phyloP scores from a whole-genome alignment of 345 rosid genomes.

The Citrus medica region DNA sequence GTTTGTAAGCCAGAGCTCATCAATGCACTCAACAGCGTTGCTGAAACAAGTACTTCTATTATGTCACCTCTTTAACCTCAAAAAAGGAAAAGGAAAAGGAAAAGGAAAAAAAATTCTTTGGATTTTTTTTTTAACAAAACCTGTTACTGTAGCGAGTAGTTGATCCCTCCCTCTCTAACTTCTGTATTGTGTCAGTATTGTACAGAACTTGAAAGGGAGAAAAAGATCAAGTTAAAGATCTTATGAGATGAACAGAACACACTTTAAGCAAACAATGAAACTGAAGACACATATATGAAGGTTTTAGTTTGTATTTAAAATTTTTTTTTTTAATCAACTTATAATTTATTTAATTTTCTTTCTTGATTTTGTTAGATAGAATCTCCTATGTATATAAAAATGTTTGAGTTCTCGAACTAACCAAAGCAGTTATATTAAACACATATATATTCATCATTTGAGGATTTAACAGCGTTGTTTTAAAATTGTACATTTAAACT shows the following conservation, averaged over 20 bases:
- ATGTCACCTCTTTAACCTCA: not conserved
- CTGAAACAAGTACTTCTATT: not conserved
- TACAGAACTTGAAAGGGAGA: conserved; percentile 15
- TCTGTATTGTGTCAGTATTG: conserved; percentile 21
- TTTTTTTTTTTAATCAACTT: not conserved
- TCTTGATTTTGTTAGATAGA: not conserved
- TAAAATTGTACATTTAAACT: no score
- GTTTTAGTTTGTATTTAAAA: not conserved
- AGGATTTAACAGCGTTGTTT: no score
- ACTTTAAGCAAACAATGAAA: not conserved
- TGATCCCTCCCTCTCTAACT: conserved; percentile 11
- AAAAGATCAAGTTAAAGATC: conserved; percentile 6
- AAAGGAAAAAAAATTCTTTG: not conserved
- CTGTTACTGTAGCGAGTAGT: conserved; percentile 4
- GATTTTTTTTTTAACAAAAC: not conserved
- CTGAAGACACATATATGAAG: not conserved
- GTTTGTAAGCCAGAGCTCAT: conserved; percentile 25
- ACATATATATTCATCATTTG: no score
- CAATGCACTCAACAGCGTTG: conserved; percentile 24
- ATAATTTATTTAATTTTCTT: not conserved
- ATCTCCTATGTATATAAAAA: no score
- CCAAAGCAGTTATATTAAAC: no score
- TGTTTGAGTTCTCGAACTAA: no score
- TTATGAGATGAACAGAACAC: not conserved
- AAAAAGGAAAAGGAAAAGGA: not conserved